These are phyloP conservation scores for Cryptosporidium bovis DNA, from an alignment of 169 alveolate genomes.

Conservation along the genomic window DNA sequence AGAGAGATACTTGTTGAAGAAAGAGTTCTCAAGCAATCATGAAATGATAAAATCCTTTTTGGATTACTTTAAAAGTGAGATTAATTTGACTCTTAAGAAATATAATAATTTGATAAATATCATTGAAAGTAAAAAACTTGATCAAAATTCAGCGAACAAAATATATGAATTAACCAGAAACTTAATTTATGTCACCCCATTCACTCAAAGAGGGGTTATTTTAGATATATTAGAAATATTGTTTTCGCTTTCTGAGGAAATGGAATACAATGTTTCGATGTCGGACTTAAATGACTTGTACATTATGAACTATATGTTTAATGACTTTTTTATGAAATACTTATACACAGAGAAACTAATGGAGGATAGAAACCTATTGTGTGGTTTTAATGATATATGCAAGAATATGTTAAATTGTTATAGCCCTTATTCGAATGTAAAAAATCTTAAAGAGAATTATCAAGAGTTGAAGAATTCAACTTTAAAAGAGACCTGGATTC, in stretches of 20 bases:
- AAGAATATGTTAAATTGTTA: neutral
- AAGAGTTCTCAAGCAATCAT: neutral
- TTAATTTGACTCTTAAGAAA: constrained; percentile 1
- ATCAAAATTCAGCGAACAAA: neutral
- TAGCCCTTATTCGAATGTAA: neutral
- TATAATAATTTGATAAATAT: neutral
- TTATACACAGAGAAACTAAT: neutral
- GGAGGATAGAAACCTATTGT: no score
- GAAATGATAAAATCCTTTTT: constrained; percentile 10
- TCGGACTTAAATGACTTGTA: neutral
- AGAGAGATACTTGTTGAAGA: neutral
- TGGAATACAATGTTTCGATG: neutral
- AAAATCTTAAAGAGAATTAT: neutral
- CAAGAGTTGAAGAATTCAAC: neutral
- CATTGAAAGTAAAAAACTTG: neutral
- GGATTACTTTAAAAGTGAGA: constrained; percentile 4
- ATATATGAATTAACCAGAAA: neutral
- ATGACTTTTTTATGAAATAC: neutral
- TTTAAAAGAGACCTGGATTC: neutral
- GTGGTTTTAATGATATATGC: no score
- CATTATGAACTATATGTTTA: neutral
- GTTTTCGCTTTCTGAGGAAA: constrained; percentile 14
- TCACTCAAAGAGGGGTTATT: constrained; percentile 2
- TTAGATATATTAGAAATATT: constrained; percentile 5
- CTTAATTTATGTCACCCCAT: constrained; percentile 1